Conservation (phyloP, 73 alveolate species). For the Breviolum minutum region DNA sequence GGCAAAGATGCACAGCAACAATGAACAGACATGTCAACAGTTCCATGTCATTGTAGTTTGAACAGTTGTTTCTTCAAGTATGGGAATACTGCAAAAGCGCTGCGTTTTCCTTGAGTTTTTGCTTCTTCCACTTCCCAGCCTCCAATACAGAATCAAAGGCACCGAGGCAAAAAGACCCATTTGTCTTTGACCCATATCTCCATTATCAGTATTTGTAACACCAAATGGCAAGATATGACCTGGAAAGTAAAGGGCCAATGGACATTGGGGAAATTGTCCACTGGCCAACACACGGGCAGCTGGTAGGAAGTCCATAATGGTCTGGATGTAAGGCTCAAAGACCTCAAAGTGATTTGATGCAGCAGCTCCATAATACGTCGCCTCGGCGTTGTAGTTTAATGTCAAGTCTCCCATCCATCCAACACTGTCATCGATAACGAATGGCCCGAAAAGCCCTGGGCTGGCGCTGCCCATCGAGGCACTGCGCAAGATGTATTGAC, state of each 20-base stretch:
- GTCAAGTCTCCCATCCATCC: background rate
- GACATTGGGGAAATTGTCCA: background rate
- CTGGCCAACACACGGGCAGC: background rate
- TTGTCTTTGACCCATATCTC: constrained; percentile 9
- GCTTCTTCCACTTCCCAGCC: background rate
- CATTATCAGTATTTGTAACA: background rate
- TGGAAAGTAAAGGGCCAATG: background rate
- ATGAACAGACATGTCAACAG: no score
- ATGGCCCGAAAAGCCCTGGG: constrained; percentile 1
- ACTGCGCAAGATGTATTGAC: background rate
- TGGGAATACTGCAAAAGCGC: no score
- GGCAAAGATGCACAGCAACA: no score
- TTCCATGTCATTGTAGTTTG: no score
- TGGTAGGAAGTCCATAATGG: constrained; percentile 13
- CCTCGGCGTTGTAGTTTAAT: constrained; percentile 12
- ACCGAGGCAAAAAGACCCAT: background rate
- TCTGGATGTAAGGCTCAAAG: constrained; percentile 17
- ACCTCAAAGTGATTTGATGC: background rate
- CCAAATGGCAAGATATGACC: constrained; percentile 11
- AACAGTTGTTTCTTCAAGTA: no score
- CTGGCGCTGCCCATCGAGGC: background rate
- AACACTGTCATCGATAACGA: background rate
- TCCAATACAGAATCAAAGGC: constrained; percentile 5
- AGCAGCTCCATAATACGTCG: background rate
- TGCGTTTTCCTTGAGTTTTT: no score